Base-by-base conservation (phyloP, 306 rosid species). In the Acmispon strigosus region DNA sequence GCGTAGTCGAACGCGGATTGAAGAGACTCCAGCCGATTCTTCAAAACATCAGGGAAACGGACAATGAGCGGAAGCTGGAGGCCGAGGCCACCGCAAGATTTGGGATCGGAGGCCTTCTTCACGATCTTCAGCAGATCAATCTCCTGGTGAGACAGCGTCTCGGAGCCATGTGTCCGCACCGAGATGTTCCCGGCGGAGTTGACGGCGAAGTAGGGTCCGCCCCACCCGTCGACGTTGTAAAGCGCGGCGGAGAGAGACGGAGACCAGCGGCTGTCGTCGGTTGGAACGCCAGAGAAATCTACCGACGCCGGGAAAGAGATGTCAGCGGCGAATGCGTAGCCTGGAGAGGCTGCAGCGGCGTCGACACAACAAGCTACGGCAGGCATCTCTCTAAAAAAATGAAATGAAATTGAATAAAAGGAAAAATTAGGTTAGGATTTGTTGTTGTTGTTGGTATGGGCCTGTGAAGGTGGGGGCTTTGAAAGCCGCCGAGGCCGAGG, bases 401-500 rank as follows among this genome's bases (percentile, higher is more conserved):
- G 57, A 84, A 86, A 57, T 29, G 70, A 36, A 27, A 27, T 27
- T 27, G 32, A 27, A 22, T 22, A 14, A 42, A 51, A 48, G 13
- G 39, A 66, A 8, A 51, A 48, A 27, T 27, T 10, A 10, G 63
- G 81, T 82, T 71, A 79, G 77, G 76, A 52, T 24, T 73, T 52
- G 13, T 7, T 8, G 39, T 60, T 53, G 17, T 73, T 52, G 13
- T 7, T 8, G 39, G 63, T 53, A 19, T 12, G 41, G n/a, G 82
- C 76, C 78, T 74, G 93, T 84, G 73, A 55, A 74, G 85, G 66
- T 88, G 96, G 97, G 97, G 97, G 97, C 86, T 85, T 88, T 86
- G 75, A 78, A 80, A 91, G 89, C 96, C 97, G 96, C 96, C 93
- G 96, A 90, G 96, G 96, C 96, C 93, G 89, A 82, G 86, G 96